Evolutionary conservation across 768 basidiomycete genomes (phyloP), one percentile per base, ranked within the genome.

Genomic region (Lentinula raphanica): DNA sequence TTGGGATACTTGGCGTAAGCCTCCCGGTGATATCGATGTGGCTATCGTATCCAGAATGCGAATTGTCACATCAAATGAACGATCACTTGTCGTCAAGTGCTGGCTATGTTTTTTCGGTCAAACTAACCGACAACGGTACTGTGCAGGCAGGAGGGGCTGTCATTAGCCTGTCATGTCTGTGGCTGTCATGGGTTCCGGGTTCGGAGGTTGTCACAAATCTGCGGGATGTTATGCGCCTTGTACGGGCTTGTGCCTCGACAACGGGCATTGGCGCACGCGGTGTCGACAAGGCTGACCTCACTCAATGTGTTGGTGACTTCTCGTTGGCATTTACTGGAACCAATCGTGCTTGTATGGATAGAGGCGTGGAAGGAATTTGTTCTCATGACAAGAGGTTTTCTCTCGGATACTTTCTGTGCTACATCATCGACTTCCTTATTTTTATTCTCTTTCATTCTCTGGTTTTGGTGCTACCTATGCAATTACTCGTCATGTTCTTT

Each of bases 31-130:
- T 42, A 9, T n/a, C 3, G 21, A 11, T 44, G 23, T 25, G 19
- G 23, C 19, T 21, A 44, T 11, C 23, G 19, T 11, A 44, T 5
- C 19, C 17, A 44, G n/a, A n/a, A n/a, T n/a, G n/a, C n/a, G n/a
- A n/a, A n/a, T n/a, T 44, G 42, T 44, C 42, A 48, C n/a, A 48
- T 48, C 46, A 48, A 48, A 48, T 29, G 42, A 44, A 44, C 42
- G 23, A 44, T 44, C 42, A 44, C 42, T 8, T 44, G 42, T 44
- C 42, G 42, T 44, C 21, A 44, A 44, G 8, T 44, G 42, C 19
- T 44, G 42, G 42, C 23, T 44, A 9, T 23, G 17, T 44, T 23
- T 23, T n/a, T 44, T 21, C 19, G 23, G n/a, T n/a, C n/a, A 44
- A 39, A 44, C 42, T 35, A 7, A 35, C 8, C 32, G 13, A 35